Evolutionary conservation across 495 filamentous ascomycete species (phyloP), one percentile per base, ranked within the genome.

Genomic region (Parathielavia appendiculata): DNA sequence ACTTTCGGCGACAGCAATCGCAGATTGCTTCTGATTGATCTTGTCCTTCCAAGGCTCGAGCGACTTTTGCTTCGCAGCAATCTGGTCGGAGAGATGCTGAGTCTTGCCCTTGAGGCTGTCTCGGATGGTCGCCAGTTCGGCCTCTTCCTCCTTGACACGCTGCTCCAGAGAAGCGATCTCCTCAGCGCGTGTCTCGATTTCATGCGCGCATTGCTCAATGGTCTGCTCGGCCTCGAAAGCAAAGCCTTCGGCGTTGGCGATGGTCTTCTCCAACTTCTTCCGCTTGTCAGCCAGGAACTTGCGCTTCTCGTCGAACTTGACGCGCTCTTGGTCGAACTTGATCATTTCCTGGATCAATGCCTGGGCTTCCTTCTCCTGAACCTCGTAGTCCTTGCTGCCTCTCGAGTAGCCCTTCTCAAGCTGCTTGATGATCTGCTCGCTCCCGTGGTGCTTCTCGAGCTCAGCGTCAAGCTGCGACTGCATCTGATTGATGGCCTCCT

Each of bases 301-400:
- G 66, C 87, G 85, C 78, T 97, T 97, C 71, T 97, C 93, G 55
- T 97, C 93, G 63, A 95, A 91, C 66, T 97, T 97, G 69, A 98
- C 93, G 36, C 84, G 83, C 67, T 97, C 93, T 65, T 96, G 96
- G 64, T 98, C 93, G 57, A 91, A 89, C 69, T 89, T 92, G 16
- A 90, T 83, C 79, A 91, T 87, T 69, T 97, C 91, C 67, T 95
- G 96, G 54, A 89, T 63, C 49, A 96, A 75, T n/a, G 69, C 76
- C 63, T 97, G 89, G 0, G 83, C 84, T 23, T 89, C 80, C 64
- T 91, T 91, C 63, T 97, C 91, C 61, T 95, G 83, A 20, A 77
- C 73, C 66, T 95, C 89, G 58, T 83, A 90, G 61, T 96, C 89
- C 64, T 90, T 92, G 38, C 80, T 77, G 17, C 86, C 89, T 51